phyloP scores from a whole-genome alignment of 306 rosid genomes.

The Inga leiocalycina region DNA sequence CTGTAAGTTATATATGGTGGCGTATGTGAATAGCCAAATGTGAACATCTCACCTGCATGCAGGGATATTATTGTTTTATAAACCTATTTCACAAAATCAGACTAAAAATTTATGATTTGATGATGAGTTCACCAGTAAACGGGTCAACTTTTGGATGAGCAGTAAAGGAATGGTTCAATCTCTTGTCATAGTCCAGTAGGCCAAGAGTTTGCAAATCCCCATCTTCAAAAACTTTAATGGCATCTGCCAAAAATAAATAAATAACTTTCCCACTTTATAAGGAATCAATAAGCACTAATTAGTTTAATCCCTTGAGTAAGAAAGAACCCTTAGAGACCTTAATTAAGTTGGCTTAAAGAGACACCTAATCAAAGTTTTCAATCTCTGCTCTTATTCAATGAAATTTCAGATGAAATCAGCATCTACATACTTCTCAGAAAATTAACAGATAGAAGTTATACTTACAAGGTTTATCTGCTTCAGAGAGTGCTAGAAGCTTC shows the following conservation, averaged over 20 bases:
- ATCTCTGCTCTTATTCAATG: neutral
- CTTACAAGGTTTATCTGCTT: conserved; percentile 97
- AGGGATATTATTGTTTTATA: conserved; percentile 32
- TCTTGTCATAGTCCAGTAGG: conserved; percentile 90
- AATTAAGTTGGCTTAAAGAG: conserved; percentile 12
- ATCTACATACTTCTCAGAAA: neutral
- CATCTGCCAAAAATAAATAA: conserved; percentile 58
- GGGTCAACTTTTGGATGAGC: conserved; percentile 99
- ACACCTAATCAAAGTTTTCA: neutral
- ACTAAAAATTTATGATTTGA: conserved; percentile 21
- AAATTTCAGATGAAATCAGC: conserved; percentile 24
- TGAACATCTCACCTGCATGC: conserved; percentile 93
- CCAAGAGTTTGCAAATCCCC: conserved; percentile 97
- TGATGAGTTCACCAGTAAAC: conserved; percentile 65
- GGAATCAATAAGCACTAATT: conserved; percentile 12
- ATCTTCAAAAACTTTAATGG: conserved; percentile 89
- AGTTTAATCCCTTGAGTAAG: conserved; percentile 1
- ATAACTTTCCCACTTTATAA: conserved; percentile 30
- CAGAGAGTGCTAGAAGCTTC: conserved; percentile 89
- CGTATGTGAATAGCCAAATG: conserved; percentile 84
- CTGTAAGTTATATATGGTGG: conserved; percentile 93
- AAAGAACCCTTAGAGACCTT: neutral
- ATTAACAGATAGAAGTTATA: conserved; percentile 18
- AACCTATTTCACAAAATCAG: conserved; percentile 23
- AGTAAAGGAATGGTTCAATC: conserved; percentile 86